Base-by-base conservation (phyloP, 306 rosid species). In the Cucumis cinereus region DNA sequence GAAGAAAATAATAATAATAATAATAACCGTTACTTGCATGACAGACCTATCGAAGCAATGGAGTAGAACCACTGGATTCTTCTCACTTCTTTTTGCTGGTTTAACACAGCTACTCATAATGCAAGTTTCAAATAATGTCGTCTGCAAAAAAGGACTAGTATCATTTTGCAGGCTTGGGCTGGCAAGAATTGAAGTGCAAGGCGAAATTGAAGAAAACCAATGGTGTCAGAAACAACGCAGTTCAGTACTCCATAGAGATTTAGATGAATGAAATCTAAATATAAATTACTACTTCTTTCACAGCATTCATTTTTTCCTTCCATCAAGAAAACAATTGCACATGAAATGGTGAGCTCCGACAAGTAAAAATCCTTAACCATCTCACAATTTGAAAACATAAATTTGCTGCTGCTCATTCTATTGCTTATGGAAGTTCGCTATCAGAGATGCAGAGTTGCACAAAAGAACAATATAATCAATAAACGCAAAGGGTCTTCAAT, bases 21-120 rank as follows among this genome's bases (percentile, higher is more conserved):
- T 70, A 56, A 28, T 41, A 14, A 49, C 24, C 73, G 43, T 69
- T 22, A 24, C 79, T 74, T 15, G 52, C 16, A 79, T 64, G 77
- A 50, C 84, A 74, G 14, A 91, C 97, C 97, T 91, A 86, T 94
- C 98, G 74, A 94, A 94, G 86, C 95, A 89, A 77, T 94, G 96
- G 52, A 94, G 88, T 79, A 94, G 94, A 82, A 91, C 97, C 63
- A 94, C 76, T 3, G 98, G 98, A 79, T 83, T 86, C 83, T 56
- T 86, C 87, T 87, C 80, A 49, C 81, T 87, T 84, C 82, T 84
- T 50, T 77, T 83, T 54, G 81, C 24, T 49, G 98, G 93, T 85
- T 81, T 89, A 82, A 94, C 96, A 66, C 98, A 94, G 72, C 96
- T 94, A 82, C 91, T 94, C 98, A 91, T 88, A 24, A 91, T 89